These are phyloP conservation scores for Pilasporangium apinafurcum DNA, from an alignment of 352 stramenopile genomes.

Conservation along the genomic window DNA sequence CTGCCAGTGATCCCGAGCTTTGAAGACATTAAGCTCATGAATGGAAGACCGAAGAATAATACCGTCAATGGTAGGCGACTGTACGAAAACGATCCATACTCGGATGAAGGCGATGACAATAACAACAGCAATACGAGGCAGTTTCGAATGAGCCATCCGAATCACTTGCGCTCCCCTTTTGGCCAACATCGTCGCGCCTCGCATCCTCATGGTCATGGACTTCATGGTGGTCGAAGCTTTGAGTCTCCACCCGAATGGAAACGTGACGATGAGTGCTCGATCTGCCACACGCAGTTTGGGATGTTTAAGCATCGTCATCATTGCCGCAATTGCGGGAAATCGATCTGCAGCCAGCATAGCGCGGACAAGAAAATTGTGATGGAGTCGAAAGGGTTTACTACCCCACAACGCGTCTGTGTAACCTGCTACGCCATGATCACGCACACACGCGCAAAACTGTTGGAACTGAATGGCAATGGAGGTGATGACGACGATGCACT, in stretches of 20 bases:
- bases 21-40: constrained; percentile 17
- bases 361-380: constrained; percentile 78
- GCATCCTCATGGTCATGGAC: constrained; percentile 1
- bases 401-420: constrained; percentile 72
- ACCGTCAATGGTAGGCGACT: too few relatives aligned
- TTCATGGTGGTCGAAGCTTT: constrained; percentile 7
- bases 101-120: too few relatives aligned
- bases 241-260: constrained; percentile 68
- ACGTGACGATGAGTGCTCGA: constrained; percentile 69
- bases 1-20: constrained; percentile 51
- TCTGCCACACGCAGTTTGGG: constrained; percentile 65
- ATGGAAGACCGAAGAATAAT: too few relatives aligned
- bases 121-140: too few relatives aligned
- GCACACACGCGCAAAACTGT: constrained; percentile 28
- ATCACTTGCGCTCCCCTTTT: not conserved
- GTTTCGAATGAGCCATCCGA: too few relatives aligned
- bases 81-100: constrained; percentile 5
- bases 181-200: constrained; percentile 4
- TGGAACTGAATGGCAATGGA: too few relatives aligned
- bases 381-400: constrained; percentile 62
- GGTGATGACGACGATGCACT: too few relatives aligned
- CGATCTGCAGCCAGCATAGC: constrained; percentile 77
- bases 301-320: constrained; percentile 86
- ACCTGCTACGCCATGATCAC: constrained; percentile 69
- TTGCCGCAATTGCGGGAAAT: constrained; percentile 80